phyloP scores from a whole-genome alignment of 2,329 filamentous ascomycete species.

The Apiospora aurea region DNA sequence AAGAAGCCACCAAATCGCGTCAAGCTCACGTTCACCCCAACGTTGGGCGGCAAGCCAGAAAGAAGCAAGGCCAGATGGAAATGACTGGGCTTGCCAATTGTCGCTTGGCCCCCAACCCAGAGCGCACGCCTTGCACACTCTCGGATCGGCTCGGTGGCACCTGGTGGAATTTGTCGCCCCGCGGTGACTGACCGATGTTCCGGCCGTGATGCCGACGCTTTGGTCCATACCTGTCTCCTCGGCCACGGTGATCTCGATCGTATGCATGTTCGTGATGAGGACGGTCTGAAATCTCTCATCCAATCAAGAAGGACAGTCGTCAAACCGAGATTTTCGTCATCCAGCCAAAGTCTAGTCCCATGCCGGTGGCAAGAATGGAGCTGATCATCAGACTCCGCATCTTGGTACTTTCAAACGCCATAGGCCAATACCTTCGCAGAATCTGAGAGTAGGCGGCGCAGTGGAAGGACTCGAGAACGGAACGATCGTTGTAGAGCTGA shows the following conservation, averaged over 20 bases:
- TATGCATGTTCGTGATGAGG: neutral
- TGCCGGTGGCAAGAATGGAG: conserved; percentile 96
- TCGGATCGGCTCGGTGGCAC: neutral
- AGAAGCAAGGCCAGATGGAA: conserved; percentile 75
- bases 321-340: conserved; percentile 78
- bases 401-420: conserved; percentile 76
- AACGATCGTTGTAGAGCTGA: conserved; percentile 95
- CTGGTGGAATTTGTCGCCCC: neutral
- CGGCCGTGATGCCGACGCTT: conserved; percentile 5
- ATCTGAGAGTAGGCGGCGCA: conserved; percentile 98
- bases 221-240: conserved; percentile 18
- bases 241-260: conserved; percentile 19
- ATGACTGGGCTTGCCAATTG: too few relatives aligned
- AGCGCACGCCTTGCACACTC: conserved; percentile 56
- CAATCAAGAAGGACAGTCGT: conserved; percentile 51
- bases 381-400: conserved; percentile 95
- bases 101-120: conserved; percentile 47
- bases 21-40: conserved; percentile 59
- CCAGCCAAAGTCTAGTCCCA: conserved; percentile 96
- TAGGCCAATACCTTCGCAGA: conserved; percentile 88
- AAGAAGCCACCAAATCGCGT: conserved; percentile 63
- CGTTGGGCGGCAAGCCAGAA: conserved; percentile 77
- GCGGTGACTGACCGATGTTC: neutral
- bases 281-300: conserved; percentile 75
- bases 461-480: conserved; percentile 96